These are phyloP conservation scores for Calamus simplicifolius DNA, from an alignment of 176 grass and related monocot species.

Conservation along the genomic window DNA sequence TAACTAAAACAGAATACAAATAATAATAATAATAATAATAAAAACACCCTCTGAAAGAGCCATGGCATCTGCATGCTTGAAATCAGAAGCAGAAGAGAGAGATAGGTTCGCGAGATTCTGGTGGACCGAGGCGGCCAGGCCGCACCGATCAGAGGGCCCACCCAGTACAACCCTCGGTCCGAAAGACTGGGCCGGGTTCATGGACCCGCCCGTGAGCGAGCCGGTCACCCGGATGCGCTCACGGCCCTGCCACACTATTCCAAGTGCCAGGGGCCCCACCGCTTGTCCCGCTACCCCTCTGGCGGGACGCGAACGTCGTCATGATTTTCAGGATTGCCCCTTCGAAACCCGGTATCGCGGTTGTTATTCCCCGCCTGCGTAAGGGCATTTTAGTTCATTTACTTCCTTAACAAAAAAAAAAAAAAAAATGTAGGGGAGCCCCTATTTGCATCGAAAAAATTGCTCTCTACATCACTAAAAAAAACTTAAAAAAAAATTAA, in stretches of 20 bases:
- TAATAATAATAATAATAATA: too few species aligned
- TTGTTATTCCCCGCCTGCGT: constrained; percentile 45
- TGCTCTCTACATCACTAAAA: too few species aligned
- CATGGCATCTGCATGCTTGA: constrained; percentile 15
- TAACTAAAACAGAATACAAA: too few species aligned
- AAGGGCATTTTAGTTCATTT: too few species aligned
- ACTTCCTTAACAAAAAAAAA: too few species aligned
- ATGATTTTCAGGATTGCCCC: constrained; percentile 45
- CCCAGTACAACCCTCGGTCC: constrained; percentile 74
- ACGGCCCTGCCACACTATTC: constrained; percentile 40
- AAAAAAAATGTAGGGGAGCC: too few species aligned
- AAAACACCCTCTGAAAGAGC: constrained; percentile 16
- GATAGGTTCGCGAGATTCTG: constrained; percentile 39
- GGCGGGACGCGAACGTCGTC: constrained; percentile 54
- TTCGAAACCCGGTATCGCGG: constrained; percentile 73
- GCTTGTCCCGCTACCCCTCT: constrained; percentile 6
- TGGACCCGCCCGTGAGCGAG: constrained; percentile 61
- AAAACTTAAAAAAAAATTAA: too few species aligned
- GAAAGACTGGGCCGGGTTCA: constrained; percentile 91
- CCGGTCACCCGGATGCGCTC: constrained; percentile 45
- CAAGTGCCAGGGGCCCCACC: constrained; percentile 34
- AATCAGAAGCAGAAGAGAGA: constrained; percentile 1
- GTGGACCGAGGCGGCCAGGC: constrained; percentile 55
- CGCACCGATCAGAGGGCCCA: constrained; percentile 57
- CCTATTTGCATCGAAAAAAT: too few species aligned